phyloP scores from a whole-genome alignment of 2,329 filamentous ascomycete species.

The Zymoseptoria crescenta region DNA sequence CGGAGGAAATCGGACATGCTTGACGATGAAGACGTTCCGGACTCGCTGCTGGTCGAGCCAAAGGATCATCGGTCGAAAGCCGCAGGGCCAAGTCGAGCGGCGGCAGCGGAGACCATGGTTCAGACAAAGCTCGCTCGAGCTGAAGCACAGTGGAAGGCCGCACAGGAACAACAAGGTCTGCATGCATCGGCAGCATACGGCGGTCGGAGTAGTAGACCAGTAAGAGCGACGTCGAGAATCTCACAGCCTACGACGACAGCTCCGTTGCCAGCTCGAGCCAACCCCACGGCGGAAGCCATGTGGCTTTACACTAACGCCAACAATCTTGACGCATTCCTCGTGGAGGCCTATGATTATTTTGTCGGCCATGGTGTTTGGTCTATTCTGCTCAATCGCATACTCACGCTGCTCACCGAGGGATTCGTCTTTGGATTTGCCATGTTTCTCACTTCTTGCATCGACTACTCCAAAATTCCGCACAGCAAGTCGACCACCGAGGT shows the following conservation, averaged over 20 bases:
- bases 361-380: conserved; percentile 76
- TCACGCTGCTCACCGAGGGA: conserved; percentile 71
- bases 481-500: conserved; percentile 56
- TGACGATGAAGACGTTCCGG: conserved; percentile 54
- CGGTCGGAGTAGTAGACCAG: neutral
- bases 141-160: conserved; percentile 45
- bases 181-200: conserved; percentile 22
- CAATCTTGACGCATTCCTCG: conserved; percentile 80
- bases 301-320: conserved; percentile 91
- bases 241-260: conserved; percentile 9
- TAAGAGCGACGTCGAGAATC: conserved; percentile 10
- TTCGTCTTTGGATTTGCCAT: conserved; percentile 79
- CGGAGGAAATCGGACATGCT: conserved; percentile 34
- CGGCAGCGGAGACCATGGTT: conserved; percentile 3
- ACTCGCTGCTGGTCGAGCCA: conserved; percentile 54
- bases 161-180: conserved; percentile 39
- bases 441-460: conserved; percentile 76
- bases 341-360: conserved; percentile 81
- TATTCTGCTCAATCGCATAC: conserved; percentile 62
- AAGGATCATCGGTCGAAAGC: conserved; percentile 30
- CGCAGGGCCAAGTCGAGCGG: conserved; percentile 5
- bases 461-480: conserved; percentile 64
- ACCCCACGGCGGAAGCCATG: conserved; percentile 69
- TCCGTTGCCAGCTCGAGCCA: conserved; percentile 32
- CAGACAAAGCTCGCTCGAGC: conserved; percentile 13